Conservation (phyloP, 768 basidiomycete species). For the Collybiopsis confluens region DNA sequence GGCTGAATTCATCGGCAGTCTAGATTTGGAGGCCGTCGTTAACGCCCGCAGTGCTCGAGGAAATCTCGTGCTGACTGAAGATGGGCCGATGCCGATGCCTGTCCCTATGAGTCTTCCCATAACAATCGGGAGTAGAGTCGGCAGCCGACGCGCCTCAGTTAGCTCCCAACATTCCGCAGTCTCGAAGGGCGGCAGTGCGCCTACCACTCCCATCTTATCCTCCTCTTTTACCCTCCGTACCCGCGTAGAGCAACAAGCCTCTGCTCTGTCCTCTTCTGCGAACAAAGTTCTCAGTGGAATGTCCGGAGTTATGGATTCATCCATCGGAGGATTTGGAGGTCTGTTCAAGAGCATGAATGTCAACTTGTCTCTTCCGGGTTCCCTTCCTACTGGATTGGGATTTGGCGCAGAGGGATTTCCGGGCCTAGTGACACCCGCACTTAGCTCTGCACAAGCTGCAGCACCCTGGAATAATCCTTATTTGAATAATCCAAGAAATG, state of each 20-base stretch:
- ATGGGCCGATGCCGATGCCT: constrained; percentile 2
- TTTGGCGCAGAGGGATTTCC: constrained; percentile 12
- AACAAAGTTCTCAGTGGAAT: constrained; percentile 77
- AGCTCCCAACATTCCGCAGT: neutral
- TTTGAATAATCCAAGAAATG: neutral
- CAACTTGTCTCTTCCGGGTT: constrained; percentile 57
- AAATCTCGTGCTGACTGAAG: neutral
- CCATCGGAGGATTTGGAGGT: constrained; percentile 49
- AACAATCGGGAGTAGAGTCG: neutral
- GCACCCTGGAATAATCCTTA: constrained; percentile 32
- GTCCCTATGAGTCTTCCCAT: constrained; percentile 4
- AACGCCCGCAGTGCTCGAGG: neutral
- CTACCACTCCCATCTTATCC: neutral
- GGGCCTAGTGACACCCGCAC: constrained; percentile 15
- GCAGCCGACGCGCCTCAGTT: neutral
- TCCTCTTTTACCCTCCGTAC: constrained; percentile 30
- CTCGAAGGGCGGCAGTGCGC: neutral
- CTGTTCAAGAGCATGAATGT: constrained; percentile 56
- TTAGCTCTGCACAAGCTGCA: constrained; percentile 23
- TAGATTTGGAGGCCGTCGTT: constrained; percentile 71
- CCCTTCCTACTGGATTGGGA: constrained; percentile 20
- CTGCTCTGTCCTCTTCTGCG: constrained; percentile 78
- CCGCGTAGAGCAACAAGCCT: constrained; percentile 76
- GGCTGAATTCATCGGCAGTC: constrained; percentile 92
- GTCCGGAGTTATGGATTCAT: constrained; percentile 84